A percentile compares a stretch with the other conserved stretches of the same genome.
phyloP scores from a whole-genome alignment of 2,329 filamentous ascomycete genomes.

The Colletotrichum noveboracense region DNA sequence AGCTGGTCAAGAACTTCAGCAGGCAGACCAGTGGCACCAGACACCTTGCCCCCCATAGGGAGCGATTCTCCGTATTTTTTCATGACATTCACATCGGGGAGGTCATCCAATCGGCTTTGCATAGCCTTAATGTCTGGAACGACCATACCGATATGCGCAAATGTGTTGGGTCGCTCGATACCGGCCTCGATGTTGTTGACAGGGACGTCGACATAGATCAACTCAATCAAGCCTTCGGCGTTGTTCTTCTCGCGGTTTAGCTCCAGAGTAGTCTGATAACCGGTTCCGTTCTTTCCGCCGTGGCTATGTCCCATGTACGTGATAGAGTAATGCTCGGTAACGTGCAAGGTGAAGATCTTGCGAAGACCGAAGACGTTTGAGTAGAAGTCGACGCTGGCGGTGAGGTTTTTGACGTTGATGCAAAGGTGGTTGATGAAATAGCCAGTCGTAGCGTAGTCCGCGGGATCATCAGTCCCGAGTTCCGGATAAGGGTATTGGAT shows the following conservation, averaged over 20 bases:
- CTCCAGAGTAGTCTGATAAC: conserved; percentile 38
- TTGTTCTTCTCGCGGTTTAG: conserved; percentile 39
- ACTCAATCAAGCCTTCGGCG: conserved; percentile 34
- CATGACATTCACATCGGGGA: conserved; percentile 26
- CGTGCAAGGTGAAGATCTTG: conserved; percentile 35
- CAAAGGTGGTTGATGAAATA: conserved; percentile 41
- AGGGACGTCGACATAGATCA: conserved; percentile 29
- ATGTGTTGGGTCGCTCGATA: conserved; percentile 31
- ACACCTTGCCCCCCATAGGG: conserved; percentile 3
- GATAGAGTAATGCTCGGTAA: conserved; percentile 32
- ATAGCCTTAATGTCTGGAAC: conserved; percentile 35
- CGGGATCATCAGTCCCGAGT: conserved; percentile 25
- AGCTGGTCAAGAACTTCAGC: conserved; percentile 23
- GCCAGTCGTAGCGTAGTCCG: conserved; percentile 30
- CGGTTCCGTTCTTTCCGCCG: conserved; percentile 41
- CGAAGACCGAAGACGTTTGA: conserved; percentile 37
- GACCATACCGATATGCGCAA: conserved; percentile 39
- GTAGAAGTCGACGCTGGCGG: conserved; percentile 37
- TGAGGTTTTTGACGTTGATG: conserved; percentile 35
- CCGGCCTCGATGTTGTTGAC: conserved; percentile 24
- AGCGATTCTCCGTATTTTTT: conserved; percentile 29
- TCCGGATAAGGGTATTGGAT: background rate
- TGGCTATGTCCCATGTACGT: conserved; percentile 40
- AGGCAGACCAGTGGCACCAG: background rate
- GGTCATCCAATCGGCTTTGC: conserved; percentile 28